Conservation (phyloP, 176 grass and related monocot genomes). For the Triticum timopheevii region DNA sequence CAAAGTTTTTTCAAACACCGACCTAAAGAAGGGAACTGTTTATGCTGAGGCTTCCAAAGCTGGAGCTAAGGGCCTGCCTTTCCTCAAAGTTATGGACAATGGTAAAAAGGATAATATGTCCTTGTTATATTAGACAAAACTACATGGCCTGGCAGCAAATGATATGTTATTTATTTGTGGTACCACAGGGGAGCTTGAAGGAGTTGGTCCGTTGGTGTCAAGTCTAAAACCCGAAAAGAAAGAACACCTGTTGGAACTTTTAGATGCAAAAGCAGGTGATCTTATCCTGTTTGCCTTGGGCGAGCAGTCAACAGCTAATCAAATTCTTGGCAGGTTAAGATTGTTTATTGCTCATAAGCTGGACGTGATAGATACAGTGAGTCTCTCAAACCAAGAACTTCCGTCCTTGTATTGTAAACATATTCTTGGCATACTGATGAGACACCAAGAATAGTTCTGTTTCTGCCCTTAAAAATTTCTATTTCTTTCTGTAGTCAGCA, state of each 20-base stretch:
- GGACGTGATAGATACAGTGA: slow-evolving; percentile 75
- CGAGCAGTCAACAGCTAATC: slow-evolving; percentile 54
- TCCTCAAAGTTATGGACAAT: slow-evolving; percentile 85
- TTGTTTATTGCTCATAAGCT: slow-evolving; percentile 72
- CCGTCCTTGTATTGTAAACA: not conserved
- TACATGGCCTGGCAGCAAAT: not conserved
- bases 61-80: slow-evolving; percentile 96
- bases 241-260: slow-evolving; percentile 49
- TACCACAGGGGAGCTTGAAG: slow-evolving; percentile 82
- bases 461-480: slow-evolving; percentile 32
- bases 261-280: slow-evolving; percentile 64
- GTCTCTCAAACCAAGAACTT: slow-evolving; percentile 19
- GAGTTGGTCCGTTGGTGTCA: slow-evolving; percentile 65
- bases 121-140: not conserved
- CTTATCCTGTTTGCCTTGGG: slow-evolving; percentile 95
- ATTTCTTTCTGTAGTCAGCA: slow-evolving; percentile 44
- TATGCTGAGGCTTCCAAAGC: slow-evolving; percentile 85
- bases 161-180: not conserved
- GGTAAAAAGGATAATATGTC: slow-evolving; percentile 50
- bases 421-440: slow-evolving; percentile 13
- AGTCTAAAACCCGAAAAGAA: slow-evolving; percentile 70
- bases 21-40: slow-evolving; percentile 89
- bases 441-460: not conserved
- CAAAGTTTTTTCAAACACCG: slow-evolving; percentile 88
- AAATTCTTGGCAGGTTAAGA: slow-evolving; percentile 76